A percentile compares a stretch with the other conserved stretches of the same genome.
phyloP scores from a whole-genome alignment of 2,329 filamentous ascomycete species.

The Chaetomium globosum region DNA sequence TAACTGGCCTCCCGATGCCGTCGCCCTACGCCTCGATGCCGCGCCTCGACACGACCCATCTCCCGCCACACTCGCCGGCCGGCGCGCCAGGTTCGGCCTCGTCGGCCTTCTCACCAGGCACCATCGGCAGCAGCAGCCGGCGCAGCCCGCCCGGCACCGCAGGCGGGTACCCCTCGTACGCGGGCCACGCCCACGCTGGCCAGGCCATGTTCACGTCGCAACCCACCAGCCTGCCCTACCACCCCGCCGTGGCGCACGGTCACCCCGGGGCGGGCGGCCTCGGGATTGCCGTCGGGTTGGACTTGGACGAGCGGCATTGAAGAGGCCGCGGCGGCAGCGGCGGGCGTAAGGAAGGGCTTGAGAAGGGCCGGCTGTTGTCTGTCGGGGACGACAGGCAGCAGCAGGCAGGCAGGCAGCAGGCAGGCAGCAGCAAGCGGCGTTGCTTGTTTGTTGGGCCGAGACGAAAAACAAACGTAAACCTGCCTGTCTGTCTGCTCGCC shows the following conservation, averaged over 20 bases:
- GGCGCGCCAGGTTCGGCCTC: slow-evolving; percentile 29
- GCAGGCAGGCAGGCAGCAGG: no score
- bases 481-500: no score
- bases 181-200: not conserved
- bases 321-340: not conserved
- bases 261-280: slow-evolving; percentile 11
- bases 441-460: no score
- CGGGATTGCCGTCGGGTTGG: slow-evolving; percentile 18
- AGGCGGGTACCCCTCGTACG: slow-evolving; percentile 18
- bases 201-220: slow-evolving; percentile 17
- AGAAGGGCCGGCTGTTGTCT: not conserved
- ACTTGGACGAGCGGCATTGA: slow-evolving; percentile 10
- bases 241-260: not conserved
- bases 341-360: not conserved
- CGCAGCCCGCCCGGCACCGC: slow-evolving; percentile 25
- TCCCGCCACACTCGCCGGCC: slow-evolving; percentile 28
- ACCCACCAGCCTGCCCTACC: slow-evolving; percentile 17
- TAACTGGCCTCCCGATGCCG: slow-evolving; percentile 31
- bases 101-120: slow-evolving; percentile 31
- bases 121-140: not conserved
- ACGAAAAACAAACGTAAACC: no score
- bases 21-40: slow-evolving; percentile 29
- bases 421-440: no score
- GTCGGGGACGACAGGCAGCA: no score
- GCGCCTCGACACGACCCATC: slow-evolving; percentile 32